These are phyloP conservation scores for Asterochloris sp. DNA, from an alignment of 139 green algal genomes.

Conservation along the genomic window DNA sequence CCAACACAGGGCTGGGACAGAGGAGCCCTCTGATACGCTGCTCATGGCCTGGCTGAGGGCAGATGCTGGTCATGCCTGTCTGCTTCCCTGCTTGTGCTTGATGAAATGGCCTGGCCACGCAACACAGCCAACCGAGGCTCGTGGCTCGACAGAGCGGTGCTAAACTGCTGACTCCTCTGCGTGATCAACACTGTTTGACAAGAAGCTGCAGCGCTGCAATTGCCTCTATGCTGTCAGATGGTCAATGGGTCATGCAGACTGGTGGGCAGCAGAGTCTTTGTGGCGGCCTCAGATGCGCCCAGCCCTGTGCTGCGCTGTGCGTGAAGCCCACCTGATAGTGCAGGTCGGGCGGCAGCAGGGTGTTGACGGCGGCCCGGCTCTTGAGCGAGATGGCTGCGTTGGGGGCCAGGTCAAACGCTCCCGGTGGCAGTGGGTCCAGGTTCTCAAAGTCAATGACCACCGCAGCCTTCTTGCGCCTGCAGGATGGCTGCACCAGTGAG, in stretches of 20 bases:
- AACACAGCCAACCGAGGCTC: no score
- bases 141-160: no score
- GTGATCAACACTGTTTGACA: no score
- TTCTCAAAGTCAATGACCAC: conserved; percentile 66
- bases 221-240: no score
- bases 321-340: conserved; percentile 54
- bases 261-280: background rate
- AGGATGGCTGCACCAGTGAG: background rate
- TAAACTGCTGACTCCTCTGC: no score
- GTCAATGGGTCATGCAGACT: background rate
- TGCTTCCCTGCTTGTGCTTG: no score
- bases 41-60: no score
- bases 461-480: conserved; percentile 15
- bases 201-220: no score
- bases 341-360: conserved; percentile 69
- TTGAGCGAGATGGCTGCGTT: conserved; percentile 18
- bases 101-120: no score
- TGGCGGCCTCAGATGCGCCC: background rate
- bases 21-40: no score
- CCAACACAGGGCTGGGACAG: no score
- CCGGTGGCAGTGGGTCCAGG: conserved; percentile 33
- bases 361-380: conserved; percentile 22
- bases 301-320: background rate
- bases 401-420: conserved; percentile 21
- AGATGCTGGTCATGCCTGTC: no score